Conservation (phyloP, 352 stramenopile genomes). For the Phytopythium kandeliae region DNA sequence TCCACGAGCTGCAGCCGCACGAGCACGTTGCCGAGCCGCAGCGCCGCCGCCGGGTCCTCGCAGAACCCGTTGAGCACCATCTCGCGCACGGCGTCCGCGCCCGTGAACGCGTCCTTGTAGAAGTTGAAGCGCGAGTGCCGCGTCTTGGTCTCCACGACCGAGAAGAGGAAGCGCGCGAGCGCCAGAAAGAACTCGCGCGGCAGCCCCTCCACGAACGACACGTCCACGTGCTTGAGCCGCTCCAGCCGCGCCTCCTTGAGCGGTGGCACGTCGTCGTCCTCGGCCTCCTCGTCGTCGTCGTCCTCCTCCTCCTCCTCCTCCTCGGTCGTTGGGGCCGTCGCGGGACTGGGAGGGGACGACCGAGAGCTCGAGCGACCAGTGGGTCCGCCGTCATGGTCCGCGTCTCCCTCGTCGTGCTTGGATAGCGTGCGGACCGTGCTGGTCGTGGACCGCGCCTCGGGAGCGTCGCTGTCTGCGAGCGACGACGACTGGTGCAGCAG, state of each 20-base stretch:
- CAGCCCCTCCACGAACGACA: constrained; percentile 75
- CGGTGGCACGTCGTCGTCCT: constrained; percentile 45
- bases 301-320: constrained; percentile 16
- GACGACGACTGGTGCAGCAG: constrained; percentile 7
- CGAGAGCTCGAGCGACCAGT: too few species aligned
- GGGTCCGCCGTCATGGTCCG: constrained; percentile 8
- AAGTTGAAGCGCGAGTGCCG: constrained; percentile 82
- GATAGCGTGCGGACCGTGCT: constrained; percentile 11
- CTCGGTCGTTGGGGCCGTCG: too few species aligned
- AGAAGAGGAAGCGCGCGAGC: constrained; percentile 63
- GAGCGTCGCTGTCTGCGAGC: background rate
- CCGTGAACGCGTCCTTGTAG: constrained; percentile 83
- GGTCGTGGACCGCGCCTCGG: background rate
- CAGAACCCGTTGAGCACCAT: constrained; percentile 74
- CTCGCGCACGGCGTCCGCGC: constrained; percentile 63
- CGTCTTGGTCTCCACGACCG: constrained; percentile 77
- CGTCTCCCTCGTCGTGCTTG: constrained; percentile 6
- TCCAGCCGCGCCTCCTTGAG: constrained; percentile 69
- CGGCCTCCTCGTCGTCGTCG: constrained; percentile 21
- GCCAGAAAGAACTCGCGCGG: constrained; percentile 76
- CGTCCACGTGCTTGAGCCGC: constrained; percentile 66
- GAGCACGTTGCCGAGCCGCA: constrained; percentile 73
- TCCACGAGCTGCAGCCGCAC: constrained; percentile 81
- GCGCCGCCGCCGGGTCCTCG: constrained; percentile 62
- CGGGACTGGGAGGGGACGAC: too few species aligned